phyloP scores from a whole-genome alignment of 306 rosid genomes.

The Trifolium subterraneum region DNA sequence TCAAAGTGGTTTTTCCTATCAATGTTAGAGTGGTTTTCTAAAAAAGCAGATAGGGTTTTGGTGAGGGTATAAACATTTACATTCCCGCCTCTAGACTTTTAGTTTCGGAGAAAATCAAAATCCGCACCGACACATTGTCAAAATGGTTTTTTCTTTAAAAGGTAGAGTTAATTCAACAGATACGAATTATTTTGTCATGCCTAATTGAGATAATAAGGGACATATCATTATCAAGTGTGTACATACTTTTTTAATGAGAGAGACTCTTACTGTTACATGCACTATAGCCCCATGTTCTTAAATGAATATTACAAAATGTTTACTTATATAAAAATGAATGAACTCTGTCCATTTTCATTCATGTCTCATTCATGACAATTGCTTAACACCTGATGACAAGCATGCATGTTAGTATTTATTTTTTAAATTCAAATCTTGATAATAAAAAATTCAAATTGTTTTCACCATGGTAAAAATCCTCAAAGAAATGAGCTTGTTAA shows the following conservation, averaged over 20 bases:
- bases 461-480: background rate
- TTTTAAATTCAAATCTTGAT: background rate
- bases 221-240: too few species aligned
- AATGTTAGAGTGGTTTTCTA: too few species aligned
- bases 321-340: background rate
- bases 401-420: slow-evolving; percentile 4
- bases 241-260: slow-evolving; percentile 29
- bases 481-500: background rate
- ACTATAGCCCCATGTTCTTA: slow-evolving; percentile 29
- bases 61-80: too few species aligned
- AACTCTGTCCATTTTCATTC: background rate
- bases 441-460: background rate
- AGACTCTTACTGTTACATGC: slow-evolving; percentile 33
- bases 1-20: too few species aligned
- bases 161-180: too few species aligned
- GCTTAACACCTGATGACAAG: slow-evolving; percentile 27
- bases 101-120: too few species aligned
- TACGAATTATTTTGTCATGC: too few species aligned
- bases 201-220: too few species aligned
- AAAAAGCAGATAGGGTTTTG: too few species aligned
- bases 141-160: too few species aligned
- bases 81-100: too few species aligned
- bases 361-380: slow-evolving; percentile 9
- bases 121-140: too few species aligned
- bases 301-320: slow-evolving; percentile 33